Conservation (phyloP, 345 rosid species). For the Raphanus sativus region DNA sequence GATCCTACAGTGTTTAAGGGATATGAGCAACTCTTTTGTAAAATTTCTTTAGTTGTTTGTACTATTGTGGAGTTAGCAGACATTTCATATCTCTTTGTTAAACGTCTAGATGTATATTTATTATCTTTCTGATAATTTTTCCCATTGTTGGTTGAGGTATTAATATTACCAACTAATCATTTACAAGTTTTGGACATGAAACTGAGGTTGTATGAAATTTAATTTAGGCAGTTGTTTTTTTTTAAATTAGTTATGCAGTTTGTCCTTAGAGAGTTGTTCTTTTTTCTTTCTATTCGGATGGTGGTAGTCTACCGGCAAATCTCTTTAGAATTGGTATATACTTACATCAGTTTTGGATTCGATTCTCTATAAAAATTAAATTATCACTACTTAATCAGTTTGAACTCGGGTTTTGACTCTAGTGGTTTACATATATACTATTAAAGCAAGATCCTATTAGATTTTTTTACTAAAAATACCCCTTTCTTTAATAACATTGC, state of each 20-base stretch:
- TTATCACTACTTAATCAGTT: too few relatives aligned
- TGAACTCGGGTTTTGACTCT: too few relatives aligned
- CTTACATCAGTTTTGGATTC: too few relatives aligned
- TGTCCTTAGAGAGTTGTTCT: background rate
- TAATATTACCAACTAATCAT: background rate
- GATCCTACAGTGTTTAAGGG: slow-evolving; percentile 32
- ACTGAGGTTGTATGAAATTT: background rate
- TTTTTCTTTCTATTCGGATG: too few relatives aligned
- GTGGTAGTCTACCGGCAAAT: too few relatives aligned
- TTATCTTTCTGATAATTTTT: background rate
- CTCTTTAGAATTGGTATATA: too few relatives aligned
- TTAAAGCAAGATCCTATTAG: too few relatives aligned
- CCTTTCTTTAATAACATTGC: too few relatives aligned
- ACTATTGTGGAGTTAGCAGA: slow-evolving; percentile 13
- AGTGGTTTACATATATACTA: too few relatives aligned
- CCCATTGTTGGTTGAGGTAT: background rate
- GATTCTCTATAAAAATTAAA: too few relatives aligned
- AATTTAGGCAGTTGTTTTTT: background rate
- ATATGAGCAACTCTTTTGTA: slow-evolving; percentile 28
- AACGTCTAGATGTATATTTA: background rate
- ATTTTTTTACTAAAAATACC: too few relatives aligned
- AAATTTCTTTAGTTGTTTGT: slow-evolving; percentile 18
- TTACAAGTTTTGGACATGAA: background rate
- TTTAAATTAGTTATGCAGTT: background rate
- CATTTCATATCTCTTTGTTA: background rate